Evolutionary conservation across 2,329 filamentous ascomycete genomes (phyloP), one percentile per base, ranked within the genome.

Genomic region (Claviceps digitariae): DNA sequence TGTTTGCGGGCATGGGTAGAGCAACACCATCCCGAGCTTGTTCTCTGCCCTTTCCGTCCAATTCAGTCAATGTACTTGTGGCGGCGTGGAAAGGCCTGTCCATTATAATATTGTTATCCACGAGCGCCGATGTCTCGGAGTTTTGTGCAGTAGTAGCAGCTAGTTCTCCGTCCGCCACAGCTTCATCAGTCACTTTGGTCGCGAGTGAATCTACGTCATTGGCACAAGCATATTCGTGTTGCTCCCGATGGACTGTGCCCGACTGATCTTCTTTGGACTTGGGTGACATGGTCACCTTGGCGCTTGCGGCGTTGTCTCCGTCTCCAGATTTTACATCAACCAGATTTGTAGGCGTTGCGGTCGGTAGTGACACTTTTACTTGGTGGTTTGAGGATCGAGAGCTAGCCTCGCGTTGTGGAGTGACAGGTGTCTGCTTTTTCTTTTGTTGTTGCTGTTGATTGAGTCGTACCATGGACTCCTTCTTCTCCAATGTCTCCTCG

Each of bases 21-120:
- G 62, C 56, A 57, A 69, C 68, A 53, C 60, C 66, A 60, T 65
- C 59, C 65, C 64, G 67, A 51, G 60, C 61, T 60, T 61, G 58
- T 55, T 58, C 62, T 53, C 66, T 62, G 41, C 57, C 59, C 56
- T 62, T 61, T 36, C 67, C 65, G 53, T 69, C 57, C 48, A 63
- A 56, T 46, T 62, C 59, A 13, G 66, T 66, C 40, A 66, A 67
- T 5, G 54, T 48, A 41, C 62, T 61, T 20, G 56, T 34, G n/a
- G n/a, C 34, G 20, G 38, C 49, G 34, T 59, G 58, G 27, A 31
- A 29, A 27, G 60, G 57, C n/a, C 21, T 27, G 13, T 36, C 43
- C 17, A 12, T 6, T 13, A 9, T 40, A 36, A 29, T 15, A 13
- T 34, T 9, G n/a, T 29, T 23, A 17, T n/a, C n/a, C n/a, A 15